Evolutionary conservation across 768 basidiomycete genomes (phyloP), one percentile per base, ranked within the genome.

Genomic region (Rhizopogon vesiculosus): DNA sequence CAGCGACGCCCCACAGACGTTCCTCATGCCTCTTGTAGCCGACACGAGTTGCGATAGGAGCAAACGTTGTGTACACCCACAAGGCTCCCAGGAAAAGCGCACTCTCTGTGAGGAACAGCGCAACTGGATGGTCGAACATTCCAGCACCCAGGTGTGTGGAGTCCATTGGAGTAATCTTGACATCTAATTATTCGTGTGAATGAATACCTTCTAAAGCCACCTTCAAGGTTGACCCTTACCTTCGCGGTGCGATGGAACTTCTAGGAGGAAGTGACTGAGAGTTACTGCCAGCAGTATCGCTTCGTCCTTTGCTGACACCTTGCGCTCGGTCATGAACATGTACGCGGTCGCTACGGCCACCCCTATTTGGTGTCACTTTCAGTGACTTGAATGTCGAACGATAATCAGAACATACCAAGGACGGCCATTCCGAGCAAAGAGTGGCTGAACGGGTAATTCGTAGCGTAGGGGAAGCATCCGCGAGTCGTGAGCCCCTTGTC

Each of bases 401-500:
- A 16, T 51, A 10, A 44, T n/a, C 9, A 16, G 51, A 18, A 55
- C 43, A 35, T 13, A 65, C 65, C 67, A 39, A 59, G 45, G 1
- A 59, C 48, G 25, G 12, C 54, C 62, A 69, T 66, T 16, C 67
- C 67, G 5, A 56, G 55, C 15, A 69, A 54, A 15, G 67, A 68
- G 33, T 72, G 71, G 41, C 64, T 69, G 59, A 63, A 69, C 1
- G 69, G 68, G 53, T 72, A 67, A 56, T 72, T 63, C 45, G 66
- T 66, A 31, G 66, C 56, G 49, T 69, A 71, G n/a, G 69, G 68
- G 56, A 70, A 70, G 52, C 69, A 71, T 18, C 69, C 68, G 29
- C 50, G 56, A 18, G 48, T 38, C 28, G 51, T 57, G 5, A 68
- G 56, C 7, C 38, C 43, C 16, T 51, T 16, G 57, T 69, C 61